phyloP scores from a whole-genome alignment of 192 early-diverging fungal species.

The Umbelopsis isabellina region DNA sequence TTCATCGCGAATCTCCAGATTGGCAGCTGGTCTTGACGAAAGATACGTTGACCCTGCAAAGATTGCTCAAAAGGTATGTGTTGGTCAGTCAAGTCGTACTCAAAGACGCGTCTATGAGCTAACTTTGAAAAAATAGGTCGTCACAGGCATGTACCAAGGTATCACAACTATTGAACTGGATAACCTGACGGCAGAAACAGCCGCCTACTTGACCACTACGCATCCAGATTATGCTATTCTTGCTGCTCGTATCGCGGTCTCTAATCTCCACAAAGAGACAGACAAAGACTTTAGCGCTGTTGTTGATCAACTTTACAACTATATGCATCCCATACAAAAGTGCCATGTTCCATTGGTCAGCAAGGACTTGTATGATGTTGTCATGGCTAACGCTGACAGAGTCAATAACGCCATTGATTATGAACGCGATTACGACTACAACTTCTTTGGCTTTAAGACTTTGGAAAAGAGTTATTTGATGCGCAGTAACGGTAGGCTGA shows the following conservation, averaged over 20 bases:
- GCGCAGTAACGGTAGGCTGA: slow-evolving; percentile 68
- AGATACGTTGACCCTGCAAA: slow-evolving; percentile 89
- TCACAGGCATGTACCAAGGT: slow-evolving; percentile 94
- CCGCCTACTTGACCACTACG: slow-evolving; percentile 82
- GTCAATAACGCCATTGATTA: slow-evolving; percentile 90
- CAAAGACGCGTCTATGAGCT: neutral
- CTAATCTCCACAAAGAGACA: slow-evolving; percentile 90
- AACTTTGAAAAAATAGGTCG: slow-evolving; percentile 58
- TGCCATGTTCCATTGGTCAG: slow-evolving; percentile 87
- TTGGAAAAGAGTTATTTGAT: slow-evolving; percentile 92
- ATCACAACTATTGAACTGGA: slow-evolving; percentile 96
- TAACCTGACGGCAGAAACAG: slow-evolving; percentile 96
- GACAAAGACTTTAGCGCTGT: slow-evolving; percentile 79
- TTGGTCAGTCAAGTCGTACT: neutral
- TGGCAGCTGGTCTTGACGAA: slow-evolving; percentile 91
- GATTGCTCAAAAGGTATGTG: slow-evolving; percentile 87
- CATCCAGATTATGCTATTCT: slow-evolving; percentile 97
- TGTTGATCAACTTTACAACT: slow-evolving; percentile 80
- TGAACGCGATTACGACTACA: slow-evolving; percentile 94
- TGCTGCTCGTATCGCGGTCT: slow-evolving; percentile 94
- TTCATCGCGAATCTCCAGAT: slow-evolving; percentile 88
- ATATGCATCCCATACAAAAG: slow-evolving; percentile 84
- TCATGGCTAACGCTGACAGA: slow-evolving; percentile 70
- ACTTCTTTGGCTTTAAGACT: slow-evolving; percentile 99
- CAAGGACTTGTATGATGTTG: slow-evolving; percentile 65